Evolutionary conservation across 179 eudicot species (phyloP).

Genomic region (Actinidia chinensis): DNA sequence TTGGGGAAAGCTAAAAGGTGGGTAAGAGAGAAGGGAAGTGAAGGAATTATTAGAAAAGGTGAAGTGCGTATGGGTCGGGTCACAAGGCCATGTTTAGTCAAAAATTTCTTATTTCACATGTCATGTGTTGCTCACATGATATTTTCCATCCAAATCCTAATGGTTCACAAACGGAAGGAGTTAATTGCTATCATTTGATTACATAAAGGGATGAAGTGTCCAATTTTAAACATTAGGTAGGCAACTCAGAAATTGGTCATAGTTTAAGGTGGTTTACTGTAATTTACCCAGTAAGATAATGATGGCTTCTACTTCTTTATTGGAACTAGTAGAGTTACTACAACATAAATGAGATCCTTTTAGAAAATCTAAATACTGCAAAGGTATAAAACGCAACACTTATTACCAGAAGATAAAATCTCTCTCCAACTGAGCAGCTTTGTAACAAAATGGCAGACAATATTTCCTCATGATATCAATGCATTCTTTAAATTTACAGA

Average conservation of each 20-base stretch:
- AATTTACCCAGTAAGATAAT: neutral
- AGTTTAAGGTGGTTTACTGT: neutral
- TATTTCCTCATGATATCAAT: constrained; percentile 1
- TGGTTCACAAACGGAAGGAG: neutral
- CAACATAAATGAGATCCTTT: neutral
- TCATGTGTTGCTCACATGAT: neutral
- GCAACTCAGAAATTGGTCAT: neutral
- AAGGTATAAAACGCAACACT: neutral
- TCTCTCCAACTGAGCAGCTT: constrained; percentile 96
- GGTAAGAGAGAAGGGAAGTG: no score
- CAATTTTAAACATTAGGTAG: neutral
- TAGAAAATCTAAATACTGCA: neutral
- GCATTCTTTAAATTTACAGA: neutral
- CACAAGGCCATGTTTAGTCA: no score
- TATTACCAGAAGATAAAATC: constrained; percentile 71
- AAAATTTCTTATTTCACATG: no score
- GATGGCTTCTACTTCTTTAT: neutral
- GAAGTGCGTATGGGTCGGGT: no score
- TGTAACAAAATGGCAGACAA: constrained; percentile 38
- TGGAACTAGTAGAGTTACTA: neutral
- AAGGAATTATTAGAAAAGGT: no score
- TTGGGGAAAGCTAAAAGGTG: no score
- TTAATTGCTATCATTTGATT: no score
- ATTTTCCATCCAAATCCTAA: neutral
- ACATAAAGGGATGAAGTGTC: neutral